A percentile compares a stretch with the other conserved stretches of the same genome.
phyloP scores from a whole-genome alignment of 106 monocot genomes.

The Allium cepa region DNA sequence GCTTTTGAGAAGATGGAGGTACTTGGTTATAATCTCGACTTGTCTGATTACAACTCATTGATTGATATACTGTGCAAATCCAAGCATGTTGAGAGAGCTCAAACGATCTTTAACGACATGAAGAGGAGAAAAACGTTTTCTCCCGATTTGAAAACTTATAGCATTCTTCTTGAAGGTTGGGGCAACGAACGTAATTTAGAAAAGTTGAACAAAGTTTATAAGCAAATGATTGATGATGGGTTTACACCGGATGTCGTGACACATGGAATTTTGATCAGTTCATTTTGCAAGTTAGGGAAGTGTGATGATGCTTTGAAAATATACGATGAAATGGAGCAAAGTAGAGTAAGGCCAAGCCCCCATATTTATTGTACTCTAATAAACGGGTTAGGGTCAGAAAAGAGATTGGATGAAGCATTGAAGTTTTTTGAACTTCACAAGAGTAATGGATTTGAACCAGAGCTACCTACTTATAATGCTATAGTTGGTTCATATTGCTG shows the following conservation, averaged over 20 bases:
- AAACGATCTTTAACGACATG: conserved; percentile 49
- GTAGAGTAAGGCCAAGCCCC: conserved; percentile 52
- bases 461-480: conserved; percentile 80
- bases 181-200: conserved; percentile 36
- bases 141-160: conserved; percentile 78
- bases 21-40: conserved; percentile 43
- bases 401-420: conserved; percentile 68
- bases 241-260: conserved; percentile 79
- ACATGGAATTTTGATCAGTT: conserved; percentile 66
- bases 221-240: conserved; percentile 57
- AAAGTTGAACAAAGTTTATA: conserved; percentile 40
- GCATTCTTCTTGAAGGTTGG: conserved; percentile 88
- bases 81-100: conserved; percentile 57
- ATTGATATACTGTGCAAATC: conserved; percentile 68
- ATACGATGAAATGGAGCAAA: conserved; percentile 51
- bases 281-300: conserved; percentile 55
- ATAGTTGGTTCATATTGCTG: conserved; percentile 76
- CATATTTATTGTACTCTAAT: conserved; percentile 80
- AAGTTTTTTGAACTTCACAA: conserved; percentile 58
- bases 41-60: conserved; percentile 63
- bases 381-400: conserved; percentile 76
- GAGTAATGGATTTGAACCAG: conserved; percentile 37
- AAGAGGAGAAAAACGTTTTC: conserved; percentile 45
- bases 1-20: conserved; percentile 63
- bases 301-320: conserved; percentile 59